These are phyloP conservation scores for Moesziomyces aphidis DNA, from an alignment of 1,284 basidiomycete genomes.

Conservation along the genomic window DNA sequence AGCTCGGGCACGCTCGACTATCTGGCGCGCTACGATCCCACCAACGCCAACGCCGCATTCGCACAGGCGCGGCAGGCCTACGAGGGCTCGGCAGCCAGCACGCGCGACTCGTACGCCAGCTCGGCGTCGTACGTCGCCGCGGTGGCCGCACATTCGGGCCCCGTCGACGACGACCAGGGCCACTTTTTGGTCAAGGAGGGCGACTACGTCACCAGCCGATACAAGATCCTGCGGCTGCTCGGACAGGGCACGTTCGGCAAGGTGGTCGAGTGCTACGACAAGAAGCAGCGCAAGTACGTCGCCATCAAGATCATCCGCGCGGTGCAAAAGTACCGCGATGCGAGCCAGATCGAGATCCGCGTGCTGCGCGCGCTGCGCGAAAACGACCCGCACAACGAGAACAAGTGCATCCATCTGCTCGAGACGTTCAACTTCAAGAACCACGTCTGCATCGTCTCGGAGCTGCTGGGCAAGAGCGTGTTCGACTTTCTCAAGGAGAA, in stretches of 20 bases:
- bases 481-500: conserved; percentile 99
- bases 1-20: conserved; percentile 42
- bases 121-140: conserved; percentile 44
- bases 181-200: conserved; percentile 68
- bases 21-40: conserved; percentile 34
- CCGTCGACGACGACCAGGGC: conserved; percentile 69
- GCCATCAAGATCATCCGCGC: conserved; percentile 94
- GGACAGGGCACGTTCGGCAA: conserved; percentile 99
- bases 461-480: conserved; percentile 95
- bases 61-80: conserved; percentile 31
- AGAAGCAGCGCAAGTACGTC: conserved; percentile 76
- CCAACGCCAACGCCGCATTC: conserved; percentile 28
- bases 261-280: conserved; percentile 93
- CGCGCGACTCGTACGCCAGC: conserved; percentile 48
- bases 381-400: conserved; percentile 86
- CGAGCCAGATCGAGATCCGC: conserved; percentile 97
- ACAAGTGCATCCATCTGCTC: conserved; percentile 97
- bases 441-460: conserved; percentile 97
- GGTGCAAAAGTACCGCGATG: conserved; percentile 80
- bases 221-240: conserved; percentile 82
- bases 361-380: conserved; percentile 92
- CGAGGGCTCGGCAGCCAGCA: conserved; percentile 44
- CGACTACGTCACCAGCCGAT: conserved; percentile 64
- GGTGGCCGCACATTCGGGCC: conserved; percentile 34
- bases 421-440: conserved; percentile 97